Percentiles rank a stretch among this genome's conserved stretches.
Conservation (phyloP, 2,329 filamentous ascomycete genomes). For the Ustulina deusta region DNA sequence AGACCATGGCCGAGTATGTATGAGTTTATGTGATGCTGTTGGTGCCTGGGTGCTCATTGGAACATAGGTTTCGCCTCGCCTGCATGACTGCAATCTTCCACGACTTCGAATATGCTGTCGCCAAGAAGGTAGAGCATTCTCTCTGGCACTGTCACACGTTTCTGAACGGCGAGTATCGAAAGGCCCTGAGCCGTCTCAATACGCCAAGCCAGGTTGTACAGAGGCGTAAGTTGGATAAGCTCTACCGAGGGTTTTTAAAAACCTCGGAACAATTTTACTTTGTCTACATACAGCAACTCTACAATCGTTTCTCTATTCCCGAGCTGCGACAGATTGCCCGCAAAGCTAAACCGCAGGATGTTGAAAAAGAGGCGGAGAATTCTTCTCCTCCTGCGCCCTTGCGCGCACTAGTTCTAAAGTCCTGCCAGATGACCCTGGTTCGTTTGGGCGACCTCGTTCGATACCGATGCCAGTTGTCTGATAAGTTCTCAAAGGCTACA, state of each 20-base stretch:
- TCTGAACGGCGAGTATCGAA: slow-evolving; percentile 83
- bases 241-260: slow-evolving; percentile 87
- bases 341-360: slow-evolving; percentile 58
- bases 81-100: slow-evolving; percentile 79
- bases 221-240: slow-evolving; percentile 82
- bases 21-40: slow-evolving; percentile 13
- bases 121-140: slow-evolving; percentile 73
- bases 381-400: slow-evolving; percentile 59
- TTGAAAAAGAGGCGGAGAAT: slow-evolving; percentile 58
- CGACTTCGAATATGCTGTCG: slow-evolving; percentile 75
- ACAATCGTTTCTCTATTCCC: slow-evolving; percentile 67
- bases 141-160: slow-evolving; percentile 84
- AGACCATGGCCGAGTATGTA: slow-evolving; percentile 51
- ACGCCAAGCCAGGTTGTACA: slow-evolving; percentile 67
- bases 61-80: slow-evolving; percentile 72
- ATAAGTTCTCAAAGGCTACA: slow-evolving; percentile 72
- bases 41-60: slow-evolving; percentile 36
- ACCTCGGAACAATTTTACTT: slow-evolving; percentile 90
- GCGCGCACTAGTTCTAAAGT: slow-evolving; percentile 71
- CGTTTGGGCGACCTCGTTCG: slow-evolving; percentile 90
- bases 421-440: slow-evolving; percentile 85
- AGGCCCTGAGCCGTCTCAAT: slow-evolving; percentile 69
- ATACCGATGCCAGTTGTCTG: slow-evolving; percentile 81
- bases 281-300: slow-evolving; percentile 82
- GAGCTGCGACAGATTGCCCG: slow-evolving; percentile 61